A percentile compares a stretch with the other conserved stretches of the same genome.
phyloP scores from a whole-genome alignment of 140 eudicot genomes.

The Oenanthe javanica region DNA sequence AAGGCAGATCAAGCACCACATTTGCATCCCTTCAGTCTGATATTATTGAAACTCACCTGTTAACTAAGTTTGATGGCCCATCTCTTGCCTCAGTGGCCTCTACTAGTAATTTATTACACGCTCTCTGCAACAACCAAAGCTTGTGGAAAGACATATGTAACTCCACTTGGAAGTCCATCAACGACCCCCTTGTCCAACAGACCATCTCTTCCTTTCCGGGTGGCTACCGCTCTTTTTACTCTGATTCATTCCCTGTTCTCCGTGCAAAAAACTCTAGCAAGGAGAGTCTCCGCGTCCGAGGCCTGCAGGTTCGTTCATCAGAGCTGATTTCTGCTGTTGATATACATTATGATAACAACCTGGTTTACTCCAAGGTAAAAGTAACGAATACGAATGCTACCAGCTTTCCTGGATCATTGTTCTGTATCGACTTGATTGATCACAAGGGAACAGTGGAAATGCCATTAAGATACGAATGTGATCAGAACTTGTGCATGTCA shows the following conservation, averaged over 20 bases:
- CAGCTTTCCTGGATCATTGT: conserved; percentile 15
- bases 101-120: background rate
- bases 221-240: conserved; percentile 45
- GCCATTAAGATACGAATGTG: conserved; percentile 6
- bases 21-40: conserved; percentile 23
- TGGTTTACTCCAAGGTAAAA: conserved; percentile 29
- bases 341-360: conserved; percentile 24
- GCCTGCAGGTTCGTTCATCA: background rate
- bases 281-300: background rate
- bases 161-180: conserved; percentile 49
- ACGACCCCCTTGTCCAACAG: conserved; percentile 28
- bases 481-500: background rate
- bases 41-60: conserved; percentile 21
- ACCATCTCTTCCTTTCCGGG: conserved; percentile 43
- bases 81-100: conserved; percentile 11
- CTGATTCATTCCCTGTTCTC: conserved; percentile 34
- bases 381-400: conserved; percentile 21
- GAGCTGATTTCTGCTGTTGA: conserved; percentile 61
- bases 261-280: background rate
- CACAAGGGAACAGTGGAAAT: conserved; percentile 21
- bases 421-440: conserved; percentile 31
- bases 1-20: background rate
- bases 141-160: background rate
- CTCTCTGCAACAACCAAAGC: background rate
- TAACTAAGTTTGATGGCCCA: conserved; percentile 29